Base-by-base conservation (phyloP, 1,284 basidiomycete genomes). In the Irpex lacteus region DNA sequence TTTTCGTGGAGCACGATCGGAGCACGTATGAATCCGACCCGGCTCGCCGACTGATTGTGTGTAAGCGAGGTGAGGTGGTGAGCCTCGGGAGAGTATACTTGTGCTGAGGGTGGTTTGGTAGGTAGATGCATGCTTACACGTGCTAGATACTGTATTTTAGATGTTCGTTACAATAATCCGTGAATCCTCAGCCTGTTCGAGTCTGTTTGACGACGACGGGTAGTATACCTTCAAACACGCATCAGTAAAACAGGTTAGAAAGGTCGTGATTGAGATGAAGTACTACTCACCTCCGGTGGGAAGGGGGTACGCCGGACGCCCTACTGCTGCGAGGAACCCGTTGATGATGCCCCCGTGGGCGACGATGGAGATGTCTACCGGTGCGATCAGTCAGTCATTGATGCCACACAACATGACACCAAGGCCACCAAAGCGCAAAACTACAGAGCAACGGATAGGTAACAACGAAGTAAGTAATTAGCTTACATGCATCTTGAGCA, bases 311-410 rank as follows among this genome's bases (percentile, higher is more conserved):
- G 64, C 60, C 1, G 68, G 70, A 9, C 85, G 79, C 7, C 80
- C 81, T 59, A 84, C 73, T 0, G 79, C 77, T 1, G 69, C 74
- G 60, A 88, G 69, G 59, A 89, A 80, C 0, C 80, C 85, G 36
- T 82, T 80, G 56, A 89, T 87, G 60, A 87, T 82, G 2, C 84
- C 87, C 11, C 82, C 78, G 70, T 91, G 89, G 0, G 85, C 81
- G 0, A 88, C 89, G 62, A 91, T 81, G 1, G 87, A 87, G 36
- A 91, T 79, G 60, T 65, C 64, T 65, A 38, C 1, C 26, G 6
- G 57, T 32, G 8, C 19, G 60, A 11, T 50, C 15, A 53, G 38
- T 36, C 6, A 18, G 5, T 32, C 19, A 19, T 52, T n/a, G 19
- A 63, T 40, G 4, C 38, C 7, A 64, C 19, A 15, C 13, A n/a